Evolutionary conservation across 208 protist species (phyloP), one percentile per base, ranked within the genome.

Genomic region (Acanthamoeba royreba): DNA sequence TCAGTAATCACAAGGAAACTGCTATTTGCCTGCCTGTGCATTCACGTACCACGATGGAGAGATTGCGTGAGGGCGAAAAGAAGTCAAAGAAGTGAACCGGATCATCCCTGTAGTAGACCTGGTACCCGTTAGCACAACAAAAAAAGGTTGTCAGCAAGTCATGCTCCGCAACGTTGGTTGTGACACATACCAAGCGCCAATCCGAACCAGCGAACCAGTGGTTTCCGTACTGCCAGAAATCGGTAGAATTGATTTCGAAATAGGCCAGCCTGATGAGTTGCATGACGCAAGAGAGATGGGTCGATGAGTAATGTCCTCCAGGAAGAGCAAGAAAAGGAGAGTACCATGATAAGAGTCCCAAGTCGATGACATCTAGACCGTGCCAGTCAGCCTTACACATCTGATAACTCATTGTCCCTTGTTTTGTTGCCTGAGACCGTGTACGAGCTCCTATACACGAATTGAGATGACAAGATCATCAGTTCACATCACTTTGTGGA

Each of bases 71-170:
- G 33, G 85, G 52, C 4, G 85, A 92, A 42, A 72, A 92, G 35
- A 72, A 61, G 35, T 92, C 85, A 53, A 92, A 92, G 52, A 92
- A 92, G 85, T 45, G 35, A 42, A 92, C 85, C 28, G 85, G 85
- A 19, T 69, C n/a, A 17, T 40, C n/a, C 9, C 55, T n/a, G 79
- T 9, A 55, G 79, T 87, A 45, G 46, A 4, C 31, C 9, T 72
- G 52, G 15, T 92, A n/a, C n/a, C n/a, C n/a, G n/a, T n/a, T n/a
- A n/a, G n/a, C n/a, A n/a, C n/a, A n/a, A n/a, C n/a, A n/a, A n/a
- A n/a, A n/a, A n/a, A n/a, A n/a, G n/a, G n/a, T n/a, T n/a, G n/a
- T n/a, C n/a, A n/a, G n/a, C n/a, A n/a, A n/a, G n/a, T n/a, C n/a
- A n/a, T n/a, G n/a, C n/a, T n/a, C n/a, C n/a, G n/a, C n/a, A n/a